Evolutionary conservation across 495 filamentous ascomycete species (phyloP), one percentile per base, ranked within the genome.

Genomic region (Penicillium samsonianum): DNA sequence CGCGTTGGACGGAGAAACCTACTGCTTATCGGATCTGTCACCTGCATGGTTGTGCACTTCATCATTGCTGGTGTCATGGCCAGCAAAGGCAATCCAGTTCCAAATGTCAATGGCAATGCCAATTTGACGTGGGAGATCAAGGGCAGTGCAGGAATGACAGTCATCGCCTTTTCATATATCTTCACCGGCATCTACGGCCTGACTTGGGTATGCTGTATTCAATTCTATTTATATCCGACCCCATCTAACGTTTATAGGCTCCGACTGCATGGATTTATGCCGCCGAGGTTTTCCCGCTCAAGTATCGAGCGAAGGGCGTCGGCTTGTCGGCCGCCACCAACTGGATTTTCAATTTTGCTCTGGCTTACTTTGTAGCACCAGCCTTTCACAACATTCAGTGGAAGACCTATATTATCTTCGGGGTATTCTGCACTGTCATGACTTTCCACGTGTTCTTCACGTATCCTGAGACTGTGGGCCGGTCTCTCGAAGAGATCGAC

Each of bases 141-240:
- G 1, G 88, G 88, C 17, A 62, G 73, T 2, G 73, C 88, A 0
- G 85, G 86, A 9, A 86, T 87, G 66, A 84, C 82, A 17, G 83
- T 92, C 26, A 89, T 92, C 65, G 89, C 88, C 0, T 88, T 85
- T 53, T 90, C 84, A 0, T 94, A 91, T 62, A 82, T 92, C 8
- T 90, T 93, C 57, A 85, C 90, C 47, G 87, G 86, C 3, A 80
- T 87, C 1, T 93, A 89, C 64, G 88, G 88, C 2, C 76, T 90
- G 14, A 92, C 90, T 11, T 77, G 73, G 73, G 73, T 74, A 71
- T 48, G 66, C 1, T 14, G 0, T 19, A 10, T 37, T 12, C 14
- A 4, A 26, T 9, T 25, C 11, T 40, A 3, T 1, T 12, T 42
- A 28, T 1, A 10, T 41, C 1, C n/a, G 14, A 50, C n/a, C 33